phyloP scores from a whole-genome alignment of 2,329 filamentous ascomycete genomes.

The Mycocentrospora acerina region DNA sequence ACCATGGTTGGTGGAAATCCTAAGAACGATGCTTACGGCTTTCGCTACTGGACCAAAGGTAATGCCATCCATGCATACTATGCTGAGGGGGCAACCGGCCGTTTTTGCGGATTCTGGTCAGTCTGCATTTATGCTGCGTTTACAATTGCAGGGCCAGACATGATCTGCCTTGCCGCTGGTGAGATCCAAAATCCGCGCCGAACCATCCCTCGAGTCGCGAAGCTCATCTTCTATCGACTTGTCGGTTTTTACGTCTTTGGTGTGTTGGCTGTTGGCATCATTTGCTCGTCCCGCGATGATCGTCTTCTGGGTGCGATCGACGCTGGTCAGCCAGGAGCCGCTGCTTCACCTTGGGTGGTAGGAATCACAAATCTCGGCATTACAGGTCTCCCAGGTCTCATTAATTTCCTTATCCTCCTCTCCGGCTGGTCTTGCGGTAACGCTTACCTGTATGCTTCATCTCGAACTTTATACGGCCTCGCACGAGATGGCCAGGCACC shows the following conservation, averaged over 20 bases:
- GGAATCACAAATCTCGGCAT: slow-evolving; percentile 55
- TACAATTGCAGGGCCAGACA: slow-evolving; percentile 52
- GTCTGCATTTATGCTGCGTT: slow-evolving; percentile 55
- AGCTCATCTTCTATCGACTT: slow-evolving; percentile 64
- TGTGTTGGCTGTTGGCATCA: slow-evolving; percentile 62
- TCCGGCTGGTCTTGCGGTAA: slow-evolving; percentile 63
- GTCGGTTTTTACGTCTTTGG: slow-evolving; percentile 62
- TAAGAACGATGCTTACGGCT: slow-evolving; percentile 54
- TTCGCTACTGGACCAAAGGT: slow-evolving; percentile 60
- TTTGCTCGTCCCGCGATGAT: slow-evolving; percentile 56
- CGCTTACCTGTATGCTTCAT: slow-evolving; percentile 55
- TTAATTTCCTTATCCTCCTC: slow-evolving; percentile 68
- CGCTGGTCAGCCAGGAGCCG: slow-evolving; percentile 55
- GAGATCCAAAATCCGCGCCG: slow-evolving; percentile 61
- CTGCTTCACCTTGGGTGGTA: slow-evolving; percentile 54
- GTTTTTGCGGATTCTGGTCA: slow-evolving; percentile 47
- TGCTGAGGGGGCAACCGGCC: slow-evolving; percentile 48
- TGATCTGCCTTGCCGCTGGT: slow-evolving; percentile 49
- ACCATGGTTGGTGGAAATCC: slow-evolving; percentile 61
- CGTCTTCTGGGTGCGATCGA: slow-evolving; percentile 45
- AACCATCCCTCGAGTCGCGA: slow-evolving; percentile 60
- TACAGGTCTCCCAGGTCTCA: slow-evolving; percentile 62
- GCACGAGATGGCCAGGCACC: slow-evolving; percentile 68
- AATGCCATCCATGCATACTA: slow-evolving; percentile 54
- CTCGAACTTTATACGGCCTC: slow-evolving; percentile 55